phyloP scores from a whole-genome alignment of 495 filamentous ascomycete genomes.

The Extremus antarcticus region DNA sequence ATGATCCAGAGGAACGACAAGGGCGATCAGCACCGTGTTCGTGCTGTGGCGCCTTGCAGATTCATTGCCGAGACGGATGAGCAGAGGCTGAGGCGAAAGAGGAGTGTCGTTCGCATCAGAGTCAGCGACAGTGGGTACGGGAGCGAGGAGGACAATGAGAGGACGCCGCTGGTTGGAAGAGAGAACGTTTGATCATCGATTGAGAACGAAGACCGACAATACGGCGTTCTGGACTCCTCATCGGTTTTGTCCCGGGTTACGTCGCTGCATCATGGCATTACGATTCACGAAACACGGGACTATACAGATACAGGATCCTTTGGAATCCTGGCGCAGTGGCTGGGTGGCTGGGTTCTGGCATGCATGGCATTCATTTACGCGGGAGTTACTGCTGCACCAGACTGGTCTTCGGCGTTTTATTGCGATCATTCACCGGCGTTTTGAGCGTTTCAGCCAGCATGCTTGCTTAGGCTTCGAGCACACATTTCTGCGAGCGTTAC shows the following conservation, averaged over 20 bases:
- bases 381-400: neutral
- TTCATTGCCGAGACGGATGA: conserved; percentile 1
- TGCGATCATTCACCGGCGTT: neutral
- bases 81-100: conserved; percentile 3
- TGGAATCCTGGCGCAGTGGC: neutral
- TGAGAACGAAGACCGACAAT: neutral
- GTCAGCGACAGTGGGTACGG: conserved; percentile 15
- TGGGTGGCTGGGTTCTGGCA: too few species aligned
- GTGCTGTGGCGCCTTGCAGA: conserved; percentile 1
- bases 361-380: neutral
- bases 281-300: neutral
- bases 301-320: neutral
- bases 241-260: neutral
- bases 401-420: neutral
- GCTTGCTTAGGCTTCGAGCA: neutral
- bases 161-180: conserved; percentile 5
- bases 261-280: neutral
- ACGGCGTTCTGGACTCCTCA: neutral
- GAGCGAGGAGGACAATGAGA: conserved; percentile 10
- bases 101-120: conserved; percentile 13
- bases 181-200: neutral
- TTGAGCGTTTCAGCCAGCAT: neutral
- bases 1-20: conserved; percentile 42
- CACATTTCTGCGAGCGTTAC: neutral
- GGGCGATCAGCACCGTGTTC: conserved; percentile 12